These are phyloP conservation scores for Rhododendron simsii DNA, from an alignment of 148 eudicot species.

Conservation along the genomic window DNA sequence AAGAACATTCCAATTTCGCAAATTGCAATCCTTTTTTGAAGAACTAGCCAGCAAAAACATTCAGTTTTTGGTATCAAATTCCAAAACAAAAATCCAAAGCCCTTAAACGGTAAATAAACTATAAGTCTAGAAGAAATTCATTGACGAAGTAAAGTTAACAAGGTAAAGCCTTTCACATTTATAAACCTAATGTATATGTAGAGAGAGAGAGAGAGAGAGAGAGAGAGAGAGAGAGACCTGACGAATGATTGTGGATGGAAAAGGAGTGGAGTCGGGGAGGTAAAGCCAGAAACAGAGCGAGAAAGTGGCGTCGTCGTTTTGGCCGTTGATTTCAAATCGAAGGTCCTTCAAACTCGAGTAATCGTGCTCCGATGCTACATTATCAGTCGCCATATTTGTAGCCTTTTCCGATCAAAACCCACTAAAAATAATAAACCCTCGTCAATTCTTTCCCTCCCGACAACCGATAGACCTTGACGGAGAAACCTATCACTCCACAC, in stretches of 20 bases:
- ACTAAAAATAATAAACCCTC: background rate
- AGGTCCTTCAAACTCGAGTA: conserved; percentile 52
- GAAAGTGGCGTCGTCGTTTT: conserved; percentile 21
- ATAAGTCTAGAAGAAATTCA: background rate
- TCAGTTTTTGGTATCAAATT: background rate
- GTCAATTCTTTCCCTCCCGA: background rate
- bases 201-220: background rate
- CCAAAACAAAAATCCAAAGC: background rate
- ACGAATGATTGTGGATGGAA: conserved; percentile 49
- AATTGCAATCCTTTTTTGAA: too few species aligned
- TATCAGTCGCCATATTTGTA: conserved; percentile 13
- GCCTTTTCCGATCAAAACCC: background rate
- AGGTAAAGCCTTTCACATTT: background rate
- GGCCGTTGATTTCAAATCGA: conserved; percentile 35
- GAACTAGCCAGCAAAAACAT: too few species aligned
- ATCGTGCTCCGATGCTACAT: conserved; percentile 14
- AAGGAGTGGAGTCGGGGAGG: conserved; percentile 36
- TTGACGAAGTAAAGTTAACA: background rate
- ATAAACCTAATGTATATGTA: too few species aligned
- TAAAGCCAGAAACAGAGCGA: conserved; percentile 70
- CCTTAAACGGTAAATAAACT: background rate
- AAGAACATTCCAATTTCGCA: too few species aligned
- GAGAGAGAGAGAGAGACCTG: conserved; percentile 39
- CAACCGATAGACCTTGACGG: background rate
- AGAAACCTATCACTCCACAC: background rate